Evolutionary conservation across 306 rosid species (phyloP).

Genomic region (Cucumis hystrix): DNA sequence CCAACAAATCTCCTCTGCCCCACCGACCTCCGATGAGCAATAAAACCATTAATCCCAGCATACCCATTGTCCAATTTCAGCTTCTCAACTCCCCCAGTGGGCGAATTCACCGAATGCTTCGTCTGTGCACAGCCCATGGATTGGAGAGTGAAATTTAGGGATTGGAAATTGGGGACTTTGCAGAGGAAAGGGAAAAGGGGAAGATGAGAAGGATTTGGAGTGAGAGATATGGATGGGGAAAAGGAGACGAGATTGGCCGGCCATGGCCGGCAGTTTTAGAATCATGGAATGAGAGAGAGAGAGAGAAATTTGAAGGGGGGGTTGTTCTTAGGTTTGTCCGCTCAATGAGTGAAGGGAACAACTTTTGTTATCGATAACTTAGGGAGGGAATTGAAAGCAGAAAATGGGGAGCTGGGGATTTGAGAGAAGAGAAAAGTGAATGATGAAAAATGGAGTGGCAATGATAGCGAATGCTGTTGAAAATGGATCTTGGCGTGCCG

Average conservation of each 20-base stretch:
- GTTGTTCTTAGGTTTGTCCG: conserved; percentile 29
- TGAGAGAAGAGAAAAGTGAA: neutral
- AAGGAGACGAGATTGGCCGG: conserved; percentile 25
- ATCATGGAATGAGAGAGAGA: neutral
- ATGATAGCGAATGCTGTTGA: neutral
- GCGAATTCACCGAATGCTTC: conserved; percentile 22
- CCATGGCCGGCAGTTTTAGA: conserved; percentile 67
- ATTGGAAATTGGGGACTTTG: neutral
- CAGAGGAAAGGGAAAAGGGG: neutral
- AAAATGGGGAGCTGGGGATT: neutral
- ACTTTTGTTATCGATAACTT: neutral
- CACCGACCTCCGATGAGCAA: conserved; percentile 33
- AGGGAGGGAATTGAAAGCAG: neutral
- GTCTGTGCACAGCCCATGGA: conserved; percentile 69
- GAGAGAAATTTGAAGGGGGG: conserved; percentile 3
- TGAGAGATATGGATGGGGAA: conserved; percentile 7
- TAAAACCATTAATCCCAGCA: conserved; percentile 17
- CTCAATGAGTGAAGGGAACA: neutral
- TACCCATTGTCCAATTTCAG: conserved; percentile 52
- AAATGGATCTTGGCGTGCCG: neutral
- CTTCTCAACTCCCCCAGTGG: conserved; percentile 21
- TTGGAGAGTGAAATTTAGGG: neutral
- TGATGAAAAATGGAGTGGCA: neutral
- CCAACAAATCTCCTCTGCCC: conserved; percentile 19
- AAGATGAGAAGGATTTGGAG: neutral